Base-by-base conservation (phyloP, 352 stramenopile genomes). In the Aphanomyces cochlioides region DNA sequence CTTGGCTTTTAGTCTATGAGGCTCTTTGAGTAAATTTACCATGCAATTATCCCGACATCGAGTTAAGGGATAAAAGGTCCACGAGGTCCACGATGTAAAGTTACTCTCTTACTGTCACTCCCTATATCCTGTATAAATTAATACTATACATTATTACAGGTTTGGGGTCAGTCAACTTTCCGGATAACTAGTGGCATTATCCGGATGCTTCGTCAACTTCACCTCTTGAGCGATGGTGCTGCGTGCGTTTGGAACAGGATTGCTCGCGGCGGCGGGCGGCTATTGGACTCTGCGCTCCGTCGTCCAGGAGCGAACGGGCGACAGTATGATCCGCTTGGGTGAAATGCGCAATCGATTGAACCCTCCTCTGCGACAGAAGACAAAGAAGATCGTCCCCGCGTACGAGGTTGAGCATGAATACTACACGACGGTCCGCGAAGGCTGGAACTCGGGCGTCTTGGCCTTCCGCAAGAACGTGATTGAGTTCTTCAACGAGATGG, bases 401-500 rank as follows among this genome's bases (percentile, higher is more conserved):
- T 50, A 66, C 39, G 57, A 38, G 13, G 57, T 66, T 12, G 61
- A 68, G 39, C 61, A 68, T 36, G 61, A 68, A 50, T 68, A 68
- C 61, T 68, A 68, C 61, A 68, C 61, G 41, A 36, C 41, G 2
- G 45, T 68, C 43, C 61, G 61, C 28, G 61, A 59, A 50, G n/a
- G 61, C 41, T 68, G 61, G 61, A 68, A 68, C 61, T 68, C 61
- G 61, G 28, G 45, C 45, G 45, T 68, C 12, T 37, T 68, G 7
- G 45, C 61, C 17, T 59, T 68, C 21, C 61, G 61, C 45, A 37
- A 13, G 17, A 56, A 58, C 34, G 45, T 68, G 58, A 54, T 67
- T 19, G 58, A 67, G n/a, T 54, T 67, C 58, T 67, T 67, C 34
- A 41, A 50, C 58, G 43, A 67, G 39, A 61, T 61, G 54, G 54